Base-by-base conservation (phyloP, 108 stramenopile species). In the Schizochytrium sp. region DNA sequence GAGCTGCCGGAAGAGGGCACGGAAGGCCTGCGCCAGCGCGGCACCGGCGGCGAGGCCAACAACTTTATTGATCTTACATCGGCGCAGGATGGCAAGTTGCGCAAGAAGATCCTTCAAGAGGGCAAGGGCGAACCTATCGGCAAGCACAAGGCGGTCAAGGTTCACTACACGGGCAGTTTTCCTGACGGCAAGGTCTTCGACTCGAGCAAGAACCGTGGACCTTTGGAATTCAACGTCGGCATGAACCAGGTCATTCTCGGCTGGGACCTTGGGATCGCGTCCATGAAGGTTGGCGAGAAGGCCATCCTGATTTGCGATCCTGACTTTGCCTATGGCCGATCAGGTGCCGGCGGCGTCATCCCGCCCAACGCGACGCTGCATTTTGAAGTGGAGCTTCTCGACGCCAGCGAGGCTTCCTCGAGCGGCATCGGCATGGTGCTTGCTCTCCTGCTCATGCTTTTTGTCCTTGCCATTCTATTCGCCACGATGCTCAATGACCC, bases 321-420 rank as follows among this genome's bases (percentile, higher is more conserved):
- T 51, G 76, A 92, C 25, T 95, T 93, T 87, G 96, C 91, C 14
- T 97, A 97, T 89, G 96, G 97, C 25, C 91, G 90, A 41, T 87
- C 88, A 44, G 96, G 96, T 28, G 96, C 96, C 5, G 83, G 90
- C 48, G 60, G 60, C 48, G 76, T 83, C 12, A 95, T 97, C 45
- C 96, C 96, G 4, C 94, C 96, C 23, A 89, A 91, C 44, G 89
- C 94, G 4, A 95, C 95, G 28, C 94, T 96, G 18, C 88, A 94
- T 47, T 97, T 95, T 72, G 94, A 94, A 58, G 88, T 96, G 1
- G 96, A 97, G 91, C 88, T 97, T 45, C 60, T 96, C 53, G 72
- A 45, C 5, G 57, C 21, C 23, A 34, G 83, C 2, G 76, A 83
- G n/a, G 18, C 76, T 6, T 28, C 76, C n/a, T 47, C 48, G 6